phyloP scores from a whole-genome alignment of 345 rosid species.

The Raphanus raphanistrum region DNA sequence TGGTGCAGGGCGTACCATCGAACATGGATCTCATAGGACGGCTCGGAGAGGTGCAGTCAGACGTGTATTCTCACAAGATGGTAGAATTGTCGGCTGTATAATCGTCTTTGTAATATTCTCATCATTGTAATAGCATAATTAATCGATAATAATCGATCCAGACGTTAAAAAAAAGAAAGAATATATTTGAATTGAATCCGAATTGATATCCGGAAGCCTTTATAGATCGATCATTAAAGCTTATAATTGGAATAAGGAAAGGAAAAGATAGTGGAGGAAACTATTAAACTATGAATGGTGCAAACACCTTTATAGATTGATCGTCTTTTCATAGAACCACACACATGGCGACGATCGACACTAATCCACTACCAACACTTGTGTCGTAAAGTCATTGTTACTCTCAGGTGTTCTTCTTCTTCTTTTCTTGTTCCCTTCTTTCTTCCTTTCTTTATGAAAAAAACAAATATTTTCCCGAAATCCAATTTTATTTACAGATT shows the following conservation, averaged over 20 bases:
- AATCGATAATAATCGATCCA: too few relatives aligned
- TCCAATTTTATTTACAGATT: not conserved
- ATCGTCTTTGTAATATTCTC: too few relatives aligned
- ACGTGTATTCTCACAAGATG: too few relatives aligned
- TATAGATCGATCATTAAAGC: too few relatives aligned
- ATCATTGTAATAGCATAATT: too few relatives aligned
- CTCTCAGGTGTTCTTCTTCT: constrained; percentile 38
- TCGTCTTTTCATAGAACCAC: constrained; percentile 1
- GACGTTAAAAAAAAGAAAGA: too few relatives aligned
- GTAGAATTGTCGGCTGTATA: too few relatives aligned
- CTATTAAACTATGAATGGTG: constrained; percentile 29
- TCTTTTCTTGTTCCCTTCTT: not conserved
- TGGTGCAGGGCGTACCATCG: too few relatives aligned
- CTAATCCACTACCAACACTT: not conserved
- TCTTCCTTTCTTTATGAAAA: not conserved
- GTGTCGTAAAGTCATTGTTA: constrained; percentile 33
- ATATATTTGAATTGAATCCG: too few relatives aligned
- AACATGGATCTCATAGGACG: too few relatives aligned
- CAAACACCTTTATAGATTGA: constrained; percentile 19
- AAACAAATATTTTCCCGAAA: not conserved
- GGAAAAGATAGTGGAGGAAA: constrained; percentile 34
- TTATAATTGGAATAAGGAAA: not conserved
- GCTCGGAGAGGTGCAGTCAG: too few relatives aligned
- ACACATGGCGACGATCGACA: not conserved
- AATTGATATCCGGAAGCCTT: too few relatives aligned